phyloP scores from a whole-genome alignment of 1,284 basidiomycete genomes.

The Puccinia coronata region DNA sequence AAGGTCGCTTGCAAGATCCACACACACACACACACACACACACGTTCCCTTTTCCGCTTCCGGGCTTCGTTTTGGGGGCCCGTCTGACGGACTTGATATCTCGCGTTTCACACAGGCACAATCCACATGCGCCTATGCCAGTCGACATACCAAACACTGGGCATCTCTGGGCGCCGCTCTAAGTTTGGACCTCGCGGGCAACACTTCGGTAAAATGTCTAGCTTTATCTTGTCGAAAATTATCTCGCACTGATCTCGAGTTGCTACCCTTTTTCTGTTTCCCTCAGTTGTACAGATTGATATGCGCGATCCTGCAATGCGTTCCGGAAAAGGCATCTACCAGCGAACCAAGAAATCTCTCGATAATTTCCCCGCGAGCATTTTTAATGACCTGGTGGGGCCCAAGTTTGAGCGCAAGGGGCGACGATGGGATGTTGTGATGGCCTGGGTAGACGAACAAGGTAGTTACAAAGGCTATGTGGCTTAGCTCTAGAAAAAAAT shows the following conservation, averaged over 20 bases:
- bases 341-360: conserved; percentile 15
- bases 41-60: conserved; percentile 48
- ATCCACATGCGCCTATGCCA: conserved; percentile 54
- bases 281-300: conserved; percentile 38
- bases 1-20: conserved; percentile 51
- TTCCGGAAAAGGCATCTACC: conserved; percentile 18
- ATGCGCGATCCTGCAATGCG: conserved; percentile 32
- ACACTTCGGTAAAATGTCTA: conserved; percentile 19
- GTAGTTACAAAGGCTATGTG: not conserved
- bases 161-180: conserved; percentile 34
- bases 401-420: not conserved
- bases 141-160: conserved; percentile 47
- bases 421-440: conserved; percentile 32
- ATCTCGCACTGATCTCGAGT: not conserved
- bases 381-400: not conserved
- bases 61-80: too few species aligned
- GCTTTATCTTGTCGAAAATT: not conserved
- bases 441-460: conserved; percentile 42
- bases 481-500: too few species aligned
- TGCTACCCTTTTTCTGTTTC: not conserved
- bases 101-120: conserved; percentile 53
- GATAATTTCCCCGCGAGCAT: conserved; percentile 2
- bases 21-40: conserved; percentile 29
- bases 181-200: conserved; percentile 31
- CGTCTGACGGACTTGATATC: conserved; percentile 52